phyloP scores from a whole-genome alignment of 2,329 filamentous ascomycete species.

The Fusarium clavum region DNA sequence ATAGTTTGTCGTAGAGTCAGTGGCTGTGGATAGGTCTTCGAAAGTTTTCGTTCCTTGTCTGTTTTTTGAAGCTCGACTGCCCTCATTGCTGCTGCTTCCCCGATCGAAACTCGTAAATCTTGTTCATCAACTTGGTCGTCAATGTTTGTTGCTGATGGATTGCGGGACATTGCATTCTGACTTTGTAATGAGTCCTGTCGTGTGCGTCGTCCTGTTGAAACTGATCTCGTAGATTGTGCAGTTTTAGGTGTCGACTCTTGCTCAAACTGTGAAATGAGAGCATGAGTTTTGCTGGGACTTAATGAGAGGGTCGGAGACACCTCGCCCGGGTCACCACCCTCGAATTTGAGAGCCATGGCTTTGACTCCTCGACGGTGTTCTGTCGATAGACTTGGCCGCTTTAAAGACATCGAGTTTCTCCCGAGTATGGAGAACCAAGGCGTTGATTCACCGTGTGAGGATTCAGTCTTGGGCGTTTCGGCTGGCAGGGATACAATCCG shows the following conservation, averaged over 20 bases:
- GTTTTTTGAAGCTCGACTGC: slow-evolving; percentile 29
- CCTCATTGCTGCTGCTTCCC: slow-evolving; percentile 35
- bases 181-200: slow-evolving; percentile 11
- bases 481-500: slow-evolving; percentile 3
- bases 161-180: slow-evolving; percentile 8
- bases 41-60: not conserved
- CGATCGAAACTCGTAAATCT: slow-evolving; percentile 27
- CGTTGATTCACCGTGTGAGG: not conserved
- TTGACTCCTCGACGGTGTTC: slow-evolving; percentile 54
- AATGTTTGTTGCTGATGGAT: slow-evolving; percentile 1
- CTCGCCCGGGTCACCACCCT: slow-evolving; percentile 47
- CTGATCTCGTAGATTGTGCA: slow-evolving; percentile 17
- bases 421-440: slow-evolving; percentile 18
- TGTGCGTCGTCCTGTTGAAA: slow-evolving; percentile 17
- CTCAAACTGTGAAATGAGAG: slow-evolving; percentile 38
- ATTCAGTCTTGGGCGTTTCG: not conserved
- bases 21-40: not conserved
- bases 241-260: slow-evolving; percentile 23
- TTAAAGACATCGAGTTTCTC: slow-evolving; percentile 13
- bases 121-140: not conserved
- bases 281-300: slow-evolving; percentile 35
- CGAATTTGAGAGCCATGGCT: slow-evolving; percentile 65
- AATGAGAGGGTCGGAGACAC: not conserved
- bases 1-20: slow-evolving; percentile 8
- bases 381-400: slow-evolving; percentile 34